Evolutionary conservation across 1,284 basidiomycete species (phyloP).

Genomic region (Fomitopsis betulina): DNA sequence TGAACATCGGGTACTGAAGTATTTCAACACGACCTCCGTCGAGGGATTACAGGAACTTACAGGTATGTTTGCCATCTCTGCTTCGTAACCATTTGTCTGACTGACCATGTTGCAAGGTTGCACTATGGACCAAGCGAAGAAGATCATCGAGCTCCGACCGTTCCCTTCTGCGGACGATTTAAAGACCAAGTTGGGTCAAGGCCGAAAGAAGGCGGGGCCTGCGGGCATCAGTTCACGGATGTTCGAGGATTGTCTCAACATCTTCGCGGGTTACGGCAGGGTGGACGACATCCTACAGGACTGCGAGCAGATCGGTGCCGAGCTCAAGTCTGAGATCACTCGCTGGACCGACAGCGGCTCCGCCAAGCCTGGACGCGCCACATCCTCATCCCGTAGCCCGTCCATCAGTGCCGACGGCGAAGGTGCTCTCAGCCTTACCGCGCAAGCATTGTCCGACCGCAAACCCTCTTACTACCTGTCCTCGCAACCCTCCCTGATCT

Average conservation of each 20-base stretch:
- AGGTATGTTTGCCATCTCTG: slow-evolving; percentile 45
- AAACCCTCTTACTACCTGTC: slow-evolving; percentile 64
- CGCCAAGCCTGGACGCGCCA: slow-evolving; percentile 37
- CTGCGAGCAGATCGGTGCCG: slow-evolving; percentile 83
- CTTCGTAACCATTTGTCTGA: neutral
- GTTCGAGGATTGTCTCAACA: slow-evolving; percentile 86
- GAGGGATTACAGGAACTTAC: slow-evolving; percentile 87
- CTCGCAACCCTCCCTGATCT: slow-evolving; percentile 71
- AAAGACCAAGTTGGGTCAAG: slow-evolving; percentile 74
- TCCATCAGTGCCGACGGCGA: slow-evolving; percentile 42
- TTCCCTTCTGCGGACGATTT: slow-evolving; percentile 80
- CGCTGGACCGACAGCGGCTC: slow-evolving; percentile 60
- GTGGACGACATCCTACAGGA: slow-evolving; percentile 88
- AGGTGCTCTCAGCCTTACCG: slow-evolving; percentile 56
- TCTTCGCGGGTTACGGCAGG: slow-evolving; percentile 87
- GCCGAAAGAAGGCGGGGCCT: slow-evolving; percentile 75
- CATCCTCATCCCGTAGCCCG: slow-evolving; percentile 17
- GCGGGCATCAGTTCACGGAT: slow-evolving; percentile 84
- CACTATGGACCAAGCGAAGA: slow-evolving; percentile 74
- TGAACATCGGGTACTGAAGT: slow-evolving; percentile 62
- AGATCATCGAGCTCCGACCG: slow-evolving; percentile 79
- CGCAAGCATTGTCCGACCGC: slow-evolving; percentile 37
- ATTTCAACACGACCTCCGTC: slow-evolving; percentile 77
- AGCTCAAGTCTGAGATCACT: slow-evolving; percentile 64
- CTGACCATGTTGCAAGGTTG: slow-evolving; percentile 58